Evolutionary conservation across 768 basidiomycete species (phyloP).

Genomic region (Boletus sensibilis): DNA sequence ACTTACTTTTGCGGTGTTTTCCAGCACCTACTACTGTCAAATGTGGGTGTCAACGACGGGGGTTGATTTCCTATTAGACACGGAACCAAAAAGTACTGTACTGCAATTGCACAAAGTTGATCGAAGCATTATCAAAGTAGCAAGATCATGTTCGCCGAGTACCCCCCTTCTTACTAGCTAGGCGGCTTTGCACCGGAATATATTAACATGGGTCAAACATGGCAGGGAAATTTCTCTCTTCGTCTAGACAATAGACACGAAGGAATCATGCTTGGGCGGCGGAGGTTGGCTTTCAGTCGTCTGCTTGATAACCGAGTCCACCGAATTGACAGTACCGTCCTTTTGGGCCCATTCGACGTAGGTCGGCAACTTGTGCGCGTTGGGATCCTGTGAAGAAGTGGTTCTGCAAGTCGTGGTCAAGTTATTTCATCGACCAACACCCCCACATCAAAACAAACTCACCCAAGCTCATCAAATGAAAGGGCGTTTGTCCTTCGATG

Average conservation of each 20-base stretch:
- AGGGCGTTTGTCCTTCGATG: conserved; percentile 10
- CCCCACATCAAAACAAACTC: not conserved
- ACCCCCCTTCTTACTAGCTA: not conserved
- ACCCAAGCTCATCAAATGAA: conserved; percentile 23
- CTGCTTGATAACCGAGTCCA: conserved; percentile 7
- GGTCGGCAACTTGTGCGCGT: conserved; percentile 16
- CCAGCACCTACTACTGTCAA: not conserved
- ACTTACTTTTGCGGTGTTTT: too few species aligned
- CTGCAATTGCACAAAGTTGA: not conserved
- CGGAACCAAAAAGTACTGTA: conserved; percentile 15
- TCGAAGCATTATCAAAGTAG: not conserved
- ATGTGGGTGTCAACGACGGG: not conserved
- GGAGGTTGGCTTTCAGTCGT: not conserved
- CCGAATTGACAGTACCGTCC: conserved; percentile 2
- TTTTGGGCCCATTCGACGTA: conserved; percentile 12
- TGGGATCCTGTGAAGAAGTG: conserved; percentile 7
- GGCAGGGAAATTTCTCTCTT: not conserved
- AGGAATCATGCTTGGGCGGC: not conserved
- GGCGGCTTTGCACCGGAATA: not conserved
- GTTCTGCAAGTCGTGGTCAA: conserved; percentile 3
- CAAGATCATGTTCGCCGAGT: not conserved
- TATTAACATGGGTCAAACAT: not conserved
- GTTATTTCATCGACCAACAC: not conserved
- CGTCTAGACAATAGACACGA: conserved; percentile 13
- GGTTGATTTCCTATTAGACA: conserved; percentile 1